Conservation (phyloP, 2,329 filamentous ascomycete species). For the Calonectria pteridis region DNA sequence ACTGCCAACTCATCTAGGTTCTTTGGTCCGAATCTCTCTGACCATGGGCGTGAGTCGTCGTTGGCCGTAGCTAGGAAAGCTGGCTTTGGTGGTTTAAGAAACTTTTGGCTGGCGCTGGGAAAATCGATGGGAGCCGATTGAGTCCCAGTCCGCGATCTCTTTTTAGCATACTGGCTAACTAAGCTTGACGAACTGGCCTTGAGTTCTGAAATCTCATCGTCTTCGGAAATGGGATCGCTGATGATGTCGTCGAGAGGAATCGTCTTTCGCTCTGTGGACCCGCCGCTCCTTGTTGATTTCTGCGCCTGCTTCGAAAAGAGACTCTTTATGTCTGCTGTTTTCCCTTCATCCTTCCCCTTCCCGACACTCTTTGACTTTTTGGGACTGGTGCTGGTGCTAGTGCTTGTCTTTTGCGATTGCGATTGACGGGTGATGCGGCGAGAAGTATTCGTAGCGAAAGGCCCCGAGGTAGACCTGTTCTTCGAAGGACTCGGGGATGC, state of each 20-base stretch:
- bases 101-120: slow-evolving; percentile 61
- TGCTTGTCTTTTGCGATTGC: slow-evolving; percentile 45
- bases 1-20: slow-evolving; percentile 89
- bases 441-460: slow-evolving; percentile 38
- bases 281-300: slow-evolving; percentile 54
- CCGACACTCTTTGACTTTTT: slow-evolving; percentile 55
- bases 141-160: slow-evolving; percentile 59
- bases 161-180: slow-evolving; percentile 68
- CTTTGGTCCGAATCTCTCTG: slow-evolving; percentile 82
- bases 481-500: slow-evolving; percentile 59
- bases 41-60: slow-evolving; percentile 82
- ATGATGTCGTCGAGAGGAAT: slow-evolving; percentile 61
- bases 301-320: slow-evolving; percentile 74
- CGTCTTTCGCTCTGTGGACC: slow-evolving; percentile 44
- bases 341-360: slow-evolving; percentile 64
- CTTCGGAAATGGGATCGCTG: slow-evolving; percentile 71
- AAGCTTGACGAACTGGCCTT: slow-evolving; percentile 65
- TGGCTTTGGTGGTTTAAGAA: slow-evolving; percentile 59
- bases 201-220: slow-evolving; percentile 67
- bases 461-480: slow-evolving; percentile 35
- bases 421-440: slow-evolving; percentile 41
- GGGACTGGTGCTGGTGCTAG: slow-evolving; percentile 48
- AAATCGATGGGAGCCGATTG: slow-evolving; percentile 38
- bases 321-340: slow-evolving; percentile 67
- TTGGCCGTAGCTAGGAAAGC: slow-evolving; percentile 46